Base-by-base conservation (phyloP, 2,329 filamentous ascomycete species). In the Phialocephala subalpina region DNA sequence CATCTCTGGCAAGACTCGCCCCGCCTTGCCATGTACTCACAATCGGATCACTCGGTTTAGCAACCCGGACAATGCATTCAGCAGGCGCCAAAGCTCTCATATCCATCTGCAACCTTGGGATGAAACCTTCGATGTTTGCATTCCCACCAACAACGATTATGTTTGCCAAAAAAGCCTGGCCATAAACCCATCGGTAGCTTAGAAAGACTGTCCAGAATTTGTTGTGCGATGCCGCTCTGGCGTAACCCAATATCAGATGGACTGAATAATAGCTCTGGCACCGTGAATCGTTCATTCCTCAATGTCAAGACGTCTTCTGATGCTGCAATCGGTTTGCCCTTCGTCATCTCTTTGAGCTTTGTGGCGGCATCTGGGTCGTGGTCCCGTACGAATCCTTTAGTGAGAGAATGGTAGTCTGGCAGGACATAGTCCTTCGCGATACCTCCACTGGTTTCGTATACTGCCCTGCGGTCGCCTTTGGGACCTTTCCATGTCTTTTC, bases 341-440 rank as follows among this genome's bases (percentile, higher is more conserved):
- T 73, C 1, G 80, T 79, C 1, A 82, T 77, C 18, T 83, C 73
- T 70, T 83, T 85, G 33, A 79, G 78, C 2, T 83, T 80, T 53
- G 81, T 83, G 0, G 87, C 85, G 49, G 89, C 85, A 35, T 84
- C 80, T 0, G 92, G 87, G 73, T 97, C 93, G 74, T 95, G 93
- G 2, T 94, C 91, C 62, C 92, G 86, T 35, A 94, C 82, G 60
- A 91, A 85, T 1, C 95, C 95, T 55, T 90, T 82, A 2, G 79
- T 79, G 3, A 83, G 79, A 0, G 82, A 80, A 70, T 89, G 86
- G 67, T 88, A 91, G 77, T 99, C 94, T 0, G 96, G 96, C 1
- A 99, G 83, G 22, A 98, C 90, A 76, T 97, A 99, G 76, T 99
- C 95, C 64, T 94, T 90, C 6, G 94, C 91, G 38, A 97, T 88